A percentile compares a stretch with the other conserved stretches of the same genome.
Evolutionary conservation across 1,284 basidiomycete species (phyloP).

Genomic region (Golubevia pallescens): DNA sequence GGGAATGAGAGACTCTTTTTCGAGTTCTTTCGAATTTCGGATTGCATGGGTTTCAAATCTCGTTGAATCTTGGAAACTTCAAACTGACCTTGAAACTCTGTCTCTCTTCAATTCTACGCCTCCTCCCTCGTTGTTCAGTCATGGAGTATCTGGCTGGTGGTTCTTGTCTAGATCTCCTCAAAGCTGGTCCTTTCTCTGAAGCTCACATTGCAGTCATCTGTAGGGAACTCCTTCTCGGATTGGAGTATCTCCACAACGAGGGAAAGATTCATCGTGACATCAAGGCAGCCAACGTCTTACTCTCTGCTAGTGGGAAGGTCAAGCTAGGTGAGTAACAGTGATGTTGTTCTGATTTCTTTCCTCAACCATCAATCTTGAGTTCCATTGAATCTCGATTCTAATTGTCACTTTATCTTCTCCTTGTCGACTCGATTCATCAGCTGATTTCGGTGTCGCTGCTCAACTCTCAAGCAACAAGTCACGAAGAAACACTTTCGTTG

Average conservation of each 20-base stretch:
- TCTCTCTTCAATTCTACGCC: background rate
- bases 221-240: constrained; percentile 87
- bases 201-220: constrained; percentile 91
- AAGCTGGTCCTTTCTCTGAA: constrained; percentile 87
- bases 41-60: too few relatives aligned
- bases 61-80: too few relatives aligned
- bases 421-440: constrained; percentile 60
- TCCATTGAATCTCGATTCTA: too few relatives aligned
- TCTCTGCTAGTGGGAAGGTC: constrained; percentile 87
- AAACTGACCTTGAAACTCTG: background rate
- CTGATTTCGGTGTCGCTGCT: constrained; percentile 94
- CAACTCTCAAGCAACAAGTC: constrained; percentile 80
- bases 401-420: background rate
- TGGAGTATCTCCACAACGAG: constrained; percentile 91
- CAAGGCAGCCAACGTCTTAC: constrained; percentile 94
- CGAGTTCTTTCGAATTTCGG: too few relatives aligned
- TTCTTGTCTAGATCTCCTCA: constrained; percentile 94
- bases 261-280: constrained; percentile 98
- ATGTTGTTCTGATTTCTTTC: too few relatives aligned
- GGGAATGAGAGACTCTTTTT: too few relatives aligned
- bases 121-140: constrained; percentile 66
- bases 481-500: constrained; percentile 86
- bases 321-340: constrained; percentile 71
- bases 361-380: background rate
- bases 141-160: constrained; percentile 99